A percentile compares a stretch with the other conserved stretches of the same genome.
Conservation (phyloP, 331 rosid species). For the Rhamnella rubrinervis region DNA sequence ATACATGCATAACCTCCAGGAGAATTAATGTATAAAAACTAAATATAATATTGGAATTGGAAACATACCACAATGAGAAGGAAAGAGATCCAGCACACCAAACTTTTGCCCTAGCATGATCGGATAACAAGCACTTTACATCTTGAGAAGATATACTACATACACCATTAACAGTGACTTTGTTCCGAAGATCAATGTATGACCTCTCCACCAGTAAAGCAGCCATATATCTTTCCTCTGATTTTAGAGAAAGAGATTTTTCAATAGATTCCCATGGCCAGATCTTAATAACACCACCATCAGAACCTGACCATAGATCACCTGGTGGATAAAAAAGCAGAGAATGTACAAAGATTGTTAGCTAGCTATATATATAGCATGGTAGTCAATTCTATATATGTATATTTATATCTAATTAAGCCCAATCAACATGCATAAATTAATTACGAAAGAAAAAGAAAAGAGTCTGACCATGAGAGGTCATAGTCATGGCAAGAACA, state of each 20-base stretch:
- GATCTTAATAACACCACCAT: conserved; percentile 81
- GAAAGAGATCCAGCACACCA: conserved; percentile 79
- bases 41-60: conserved; percentile 15
- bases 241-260: conserved; percentile 81
- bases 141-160: conserved; percentile 96
- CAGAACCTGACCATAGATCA: conserved; percentile 94
- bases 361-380: too few species aligned
- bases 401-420: too few species aligned
- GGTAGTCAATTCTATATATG: too few species aligned
- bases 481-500: conserved; percentile 69
- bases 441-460: background rate
- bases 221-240: conserved; percentile 94
- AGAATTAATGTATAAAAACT: background rate
- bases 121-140: conserved; percentile 71
- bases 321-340: conserved; percentile 42
- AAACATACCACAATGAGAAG: conserved; percentile 79
- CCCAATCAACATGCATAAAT: background rate
- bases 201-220: conserved; percentile 96
- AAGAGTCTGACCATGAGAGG: conserved; percentile 50
- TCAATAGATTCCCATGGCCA: conserved; percentile 99
- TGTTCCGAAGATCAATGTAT: conserved; percentile 67
- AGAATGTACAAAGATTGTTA: background rate
- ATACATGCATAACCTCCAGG: background rate
- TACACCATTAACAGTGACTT: conserved; percentile 87
- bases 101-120: conserved; percentile 64